Conservation (phyloP, 2,329 filamentous ascomycete genomes). For the Pseudopyricularia cyperi region DNA sequence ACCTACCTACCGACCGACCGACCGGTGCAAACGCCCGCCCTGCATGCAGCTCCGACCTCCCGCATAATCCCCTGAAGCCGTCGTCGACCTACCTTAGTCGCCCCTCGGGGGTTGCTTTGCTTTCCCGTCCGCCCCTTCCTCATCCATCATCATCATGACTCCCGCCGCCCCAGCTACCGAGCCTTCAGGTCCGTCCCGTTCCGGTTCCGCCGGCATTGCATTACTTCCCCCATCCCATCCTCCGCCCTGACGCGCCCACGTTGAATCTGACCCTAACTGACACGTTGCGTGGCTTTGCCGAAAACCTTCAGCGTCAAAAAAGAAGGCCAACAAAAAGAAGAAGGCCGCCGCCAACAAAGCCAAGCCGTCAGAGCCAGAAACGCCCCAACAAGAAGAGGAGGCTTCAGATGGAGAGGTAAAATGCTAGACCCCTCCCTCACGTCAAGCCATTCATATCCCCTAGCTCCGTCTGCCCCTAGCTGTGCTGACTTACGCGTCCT, state of each 20-base stretch:
- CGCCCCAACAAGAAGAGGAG: conserved; percentile 15
- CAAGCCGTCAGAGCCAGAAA: conserved; percentile 24
- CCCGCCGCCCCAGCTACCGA: conserved; percentile 16
- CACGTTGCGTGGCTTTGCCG: background rate
- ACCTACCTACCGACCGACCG: too few species aligned
- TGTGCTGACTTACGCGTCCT: background rate
- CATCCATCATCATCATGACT: conserved; percentile 24
- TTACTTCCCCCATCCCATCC: background rate
- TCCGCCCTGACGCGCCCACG: background rate
- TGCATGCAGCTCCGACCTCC: background rate
- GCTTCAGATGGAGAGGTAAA: conserved; percentile 27
- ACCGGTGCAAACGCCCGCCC: too few species aligned
- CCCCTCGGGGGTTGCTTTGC: background rate
- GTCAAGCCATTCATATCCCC: background rate
- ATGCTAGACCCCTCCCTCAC: background rate
- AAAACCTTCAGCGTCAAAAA: conserved; percentile 29
- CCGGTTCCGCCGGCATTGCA: too few species aligned
- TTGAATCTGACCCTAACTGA: conserved; percentile 4
- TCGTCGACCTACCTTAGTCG: background rate
- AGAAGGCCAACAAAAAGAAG: conserved; percentile 48
- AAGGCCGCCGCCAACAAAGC: conserved; percentile 31
- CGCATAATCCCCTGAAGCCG: background rate
- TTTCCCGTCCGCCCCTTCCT: background rate
- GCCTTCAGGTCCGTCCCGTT: conserved; percentile 14
- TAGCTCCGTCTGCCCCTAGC: background rate